These are phyloP conservation scores for Posidonia oceanica DNA, from an alignment of 116 monocot species.

Conservation along the genomic window DNA sequence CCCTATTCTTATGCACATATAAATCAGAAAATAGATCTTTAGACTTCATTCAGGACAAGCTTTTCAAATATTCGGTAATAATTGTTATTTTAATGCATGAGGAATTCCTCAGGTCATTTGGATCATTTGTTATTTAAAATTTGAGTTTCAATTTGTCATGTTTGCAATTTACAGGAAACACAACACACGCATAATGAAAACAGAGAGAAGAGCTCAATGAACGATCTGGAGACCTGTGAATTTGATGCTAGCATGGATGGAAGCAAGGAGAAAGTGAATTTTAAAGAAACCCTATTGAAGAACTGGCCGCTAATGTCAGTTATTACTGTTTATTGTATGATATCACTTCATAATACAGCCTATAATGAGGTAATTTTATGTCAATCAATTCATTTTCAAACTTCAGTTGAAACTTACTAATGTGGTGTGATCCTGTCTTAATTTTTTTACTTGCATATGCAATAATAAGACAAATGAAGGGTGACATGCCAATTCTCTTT, in stretches of 20 bases:
- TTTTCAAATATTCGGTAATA: no score
- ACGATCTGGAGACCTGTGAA: slow-evolving; percentile 20
- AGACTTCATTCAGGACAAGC: no score
- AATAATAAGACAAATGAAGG: no score
- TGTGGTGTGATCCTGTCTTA: not conserved
- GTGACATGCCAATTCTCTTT: no score
- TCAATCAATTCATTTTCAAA: not conserved
- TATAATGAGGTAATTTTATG: slow-evolving; percentile 43
- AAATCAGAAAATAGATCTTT: no score
- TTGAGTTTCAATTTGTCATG: not conserved
- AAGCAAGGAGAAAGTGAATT: slow-evolving; percentile 10
- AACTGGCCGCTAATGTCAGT: slow-evolving; percentile 67
- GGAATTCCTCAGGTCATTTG: not conserved
- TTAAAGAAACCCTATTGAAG: slow-evolving; percentile 27
- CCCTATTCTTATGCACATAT: no score
- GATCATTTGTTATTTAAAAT: not conserved
- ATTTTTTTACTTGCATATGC: not conserved
- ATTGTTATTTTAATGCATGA: no score
- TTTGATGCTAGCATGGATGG: not conserved
- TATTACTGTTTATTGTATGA: slow-evolving; percentile 48
- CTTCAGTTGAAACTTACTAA: not conserved
- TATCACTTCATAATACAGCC: slow-evolving; percentile 63
- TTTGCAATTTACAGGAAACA: slow-evolving; percentile 47
- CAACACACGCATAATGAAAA: slow-evolving; percentile 44
- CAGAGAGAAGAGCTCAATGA: slow-evolving; percentile 7